Evolutionary conservation across 352 stramenopile genomes (phyloP), one percentile per base, ranked within the genome.

Genomic region (Phytophthora brassicae): DNA sequence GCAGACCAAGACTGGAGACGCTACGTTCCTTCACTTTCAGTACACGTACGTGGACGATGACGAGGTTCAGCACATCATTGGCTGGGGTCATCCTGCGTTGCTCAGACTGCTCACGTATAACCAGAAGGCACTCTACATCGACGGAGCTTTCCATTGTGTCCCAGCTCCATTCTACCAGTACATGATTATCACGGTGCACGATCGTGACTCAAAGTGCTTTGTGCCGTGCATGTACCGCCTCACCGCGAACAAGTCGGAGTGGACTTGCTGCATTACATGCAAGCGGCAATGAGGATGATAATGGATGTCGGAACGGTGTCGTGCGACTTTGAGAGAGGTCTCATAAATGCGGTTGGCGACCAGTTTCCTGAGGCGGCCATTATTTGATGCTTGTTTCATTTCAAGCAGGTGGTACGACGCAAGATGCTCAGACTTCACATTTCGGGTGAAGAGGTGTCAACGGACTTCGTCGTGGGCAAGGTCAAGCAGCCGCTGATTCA

Each of bases 11-110:
- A 6, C n/a, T 16, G 48, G 36, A 6, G 57, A 65, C 20, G 26
- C 56, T 5, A 60, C 35, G 9, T 66, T 74, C 41, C 66, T 74
- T 47, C 54, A 60, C 45, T 67, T 74, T 36, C 49, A 70, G 28
- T 56, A 59, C 42, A 63, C 64, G 12, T 69, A 55, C 29, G 29
- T 57, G 44, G 23, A 58, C 14, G 35, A 48, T 13, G 31, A 43
- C 1, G 33, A 53, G 7, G 36, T 56, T 6, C 49, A 67, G 12
- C 52, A 68, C 19, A 60, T 74, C 14, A 29, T 74, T 22, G 62
- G 60, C 1, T 74, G 49, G 62, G 59, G 46, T 14, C 68, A 66
- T 29, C 51, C 68, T 19, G 9, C 26, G 2, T 48, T 68, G 2
- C 31, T 74, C 4, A 6, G 31, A 3, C 41, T 70, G 13, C 48